These are phyloP conservation scores for Aspergillus versicolor DNA, from an alignment of 2,329 filamentous ascomycete genomes.

Conservation along the genomic window DNA sequence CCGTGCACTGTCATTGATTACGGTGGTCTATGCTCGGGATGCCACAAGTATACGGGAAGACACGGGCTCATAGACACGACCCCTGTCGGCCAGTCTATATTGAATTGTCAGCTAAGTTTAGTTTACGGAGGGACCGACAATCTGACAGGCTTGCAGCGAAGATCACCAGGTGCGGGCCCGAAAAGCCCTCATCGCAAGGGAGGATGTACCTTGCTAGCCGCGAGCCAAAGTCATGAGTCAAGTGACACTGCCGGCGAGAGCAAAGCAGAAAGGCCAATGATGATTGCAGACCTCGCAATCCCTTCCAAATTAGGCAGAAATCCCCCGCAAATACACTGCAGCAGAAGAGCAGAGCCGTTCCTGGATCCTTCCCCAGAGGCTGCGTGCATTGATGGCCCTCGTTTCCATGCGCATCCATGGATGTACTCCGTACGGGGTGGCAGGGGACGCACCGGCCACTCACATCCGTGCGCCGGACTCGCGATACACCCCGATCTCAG, in stretches of 20 bases:
- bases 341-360: background rate
- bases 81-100: background rate
- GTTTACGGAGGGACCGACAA: background rate
- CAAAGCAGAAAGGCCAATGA: background rate
- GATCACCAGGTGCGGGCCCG: slow-evolving; percentile 1
- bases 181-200: background rate
- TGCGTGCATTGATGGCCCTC: too few relatives aligned
- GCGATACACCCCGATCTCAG: slow-evolving; percentile 7
- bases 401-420: too few relatives aligned
- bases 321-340: background rate
- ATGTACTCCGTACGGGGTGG: background rate
- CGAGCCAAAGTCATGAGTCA: background rate
- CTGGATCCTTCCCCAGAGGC: background rate
- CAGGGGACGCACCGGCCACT: background rate
- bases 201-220: too few relatives aligned
- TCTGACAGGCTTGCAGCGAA: background rate
- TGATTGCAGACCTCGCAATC: slow-evolving; percentile 2
- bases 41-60: background rate
- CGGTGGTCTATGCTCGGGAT: background rate
- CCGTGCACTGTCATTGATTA: background rate
- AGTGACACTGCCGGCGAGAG: background rate
- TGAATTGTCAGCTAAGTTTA: background rate
- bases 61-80: background rate
- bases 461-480: background rate
- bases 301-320: slow-evolving; percentile 4